Conservation (phyloP, 495 filamentous ascomycete species). For the Cercophora samala region DNA sequence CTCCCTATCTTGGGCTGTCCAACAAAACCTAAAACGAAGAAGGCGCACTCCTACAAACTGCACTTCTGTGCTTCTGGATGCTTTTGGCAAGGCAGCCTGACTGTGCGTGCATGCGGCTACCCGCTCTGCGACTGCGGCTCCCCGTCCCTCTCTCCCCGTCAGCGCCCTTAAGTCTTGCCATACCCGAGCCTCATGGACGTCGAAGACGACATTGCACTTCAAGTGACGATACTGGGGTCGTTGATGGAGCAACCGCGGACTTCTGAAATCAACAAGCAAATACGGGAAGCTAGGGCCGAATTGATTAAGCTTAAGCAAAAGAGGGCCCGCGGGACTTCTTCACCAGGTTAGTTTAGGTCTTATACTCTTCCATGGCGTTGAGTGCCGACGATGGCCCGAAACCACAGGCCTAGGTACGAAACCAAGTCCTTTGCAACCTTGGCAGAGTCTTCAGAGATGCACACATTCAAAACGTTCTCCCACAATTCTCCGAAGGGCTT, state of each 20-base stretch:
- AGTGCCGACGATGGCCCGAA: neutral
- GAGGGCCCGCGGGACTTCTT: neutral
- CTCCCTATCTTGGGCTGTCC: neutral
- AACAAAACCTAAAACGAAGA: neutral
- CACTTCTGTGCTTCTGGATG: neutral
- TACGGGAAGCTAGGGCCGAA: neutral
- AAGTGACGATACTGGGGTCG: neutral
- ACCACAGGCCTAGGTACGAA: neutral
- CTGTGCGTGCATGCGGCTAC: neutral
- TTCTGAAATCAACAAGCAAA: neutral
- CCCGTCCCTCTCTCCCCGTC: neutral
- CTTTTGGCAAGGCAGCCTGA: neutral
- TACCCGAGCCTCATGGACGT: neutral
- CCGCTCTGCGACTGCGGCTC: neutral
- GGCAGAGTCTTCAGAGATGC: neutral
- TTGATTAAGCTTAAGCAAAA: neutral
- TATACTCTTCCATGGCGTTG: neutral
- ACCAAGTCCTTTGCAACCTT: neutral
- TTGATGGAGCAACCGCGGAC: neutral
- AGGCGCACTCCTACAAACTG: neutral
- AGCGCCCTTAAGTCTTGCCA: neutral
- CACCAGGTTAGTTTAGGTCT: neutral
- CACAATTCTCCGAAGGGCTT: no score
- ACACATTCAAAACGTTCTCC: neutral
- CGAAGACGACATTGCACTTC: neutral